Evolutionary conservation across 1,284 basidiomycete species (phyloP).

Genomic region (Lentinula novae-zelandiae): DNA sequence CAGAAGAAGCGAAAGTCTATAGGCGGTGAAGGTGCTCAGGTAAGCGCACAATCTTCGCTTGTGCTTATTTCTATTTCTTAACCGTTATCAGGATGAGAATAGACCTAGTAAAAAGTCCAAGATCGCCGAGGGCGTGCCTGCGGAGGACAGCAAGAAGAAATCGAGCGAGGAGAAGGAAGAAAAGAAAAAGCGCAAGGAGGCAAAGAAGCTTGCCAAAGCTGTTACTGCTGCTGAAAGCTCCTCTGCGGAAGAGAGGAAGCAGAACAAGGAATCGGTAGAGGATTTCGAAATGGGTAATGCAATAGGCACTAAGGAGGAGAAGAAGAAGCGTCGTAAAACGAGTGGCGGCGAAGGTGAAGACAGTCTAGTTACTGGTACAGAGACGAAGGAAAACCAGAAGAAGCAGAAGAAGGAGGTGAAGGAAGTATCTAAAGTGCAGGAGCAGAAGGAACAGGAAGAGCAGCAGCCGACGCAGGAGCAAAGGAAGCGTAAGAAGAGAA

Average conservation of each 20-base stretch:
- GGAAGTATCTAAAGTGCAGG: conserved; percentile 13
- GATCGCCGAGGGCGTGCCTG: conserved; percentile 3
- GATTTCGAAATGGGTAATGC: conserved; percentile 24
- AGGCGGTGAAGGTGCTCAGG: conserved; percentile 20
- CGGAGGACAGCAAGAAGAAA: conserved; percentile 7
- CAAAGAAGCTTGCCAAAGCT: conserved; percentile 22
- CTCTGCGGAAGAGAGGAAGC: conserved; percentile 11
- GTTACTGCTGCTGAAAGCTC: background rate
- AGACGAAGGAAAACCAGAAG: conserved; percentile 20
- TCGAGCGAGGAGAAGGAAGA: conserved; percentile 17
- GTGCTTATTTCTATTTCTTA: background rate
- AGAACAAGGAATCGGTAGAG: conserved; percentile 24
- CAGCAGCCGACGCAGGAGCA: conserved; percentile 11
- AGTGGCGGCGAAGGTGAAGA: background rate
- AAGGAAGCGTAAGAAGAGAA: conserved; percentile 17
- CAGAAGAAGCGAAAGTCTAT: conserved; percentile 25
- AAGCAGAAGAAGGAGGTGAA: conserved; percentile 19
- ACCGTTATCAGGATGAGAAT: conserved; percentile 12
- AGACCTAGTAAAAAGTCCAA: conserved; percentile 22
- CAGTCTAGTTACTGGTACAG: conserved; percentile 12
- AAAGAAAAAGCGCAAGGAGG: conserved; percentile 27
- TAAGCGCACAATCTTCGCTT: background rate
- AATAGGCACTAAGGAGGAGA: conserved; percentile 15
- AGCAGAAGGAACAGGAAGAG: conserved; percentile 12
- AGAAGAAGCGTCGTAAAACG: conserved; percentile 12